Conservation (phyloP, 1,284 basidiomycete genomes). For the Leccinum variabile region DNA sequence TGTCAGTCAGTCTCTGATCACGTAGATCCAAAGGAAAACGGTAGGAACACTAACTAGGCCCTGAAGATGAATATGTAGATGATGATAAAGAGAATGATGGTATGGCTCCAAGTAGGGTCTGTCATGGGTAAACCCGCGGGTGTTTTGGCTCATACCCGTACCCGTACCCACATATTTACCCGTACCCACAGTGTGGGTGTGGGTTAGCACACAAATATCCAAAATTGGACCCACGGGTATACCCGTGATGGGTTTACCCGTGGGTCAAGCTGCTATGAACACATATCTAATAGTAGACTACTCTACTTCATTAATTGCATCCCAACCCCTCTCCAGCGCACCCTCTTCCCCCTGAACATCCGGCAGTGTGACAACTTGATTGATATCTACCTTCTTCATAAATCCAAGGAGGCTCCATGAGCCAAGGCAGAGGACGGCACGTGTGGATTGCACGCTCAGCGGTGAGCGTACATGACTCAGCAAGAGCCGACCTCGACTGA, state of each 20-base stretch:
- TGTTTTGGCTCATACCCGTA: neutral
- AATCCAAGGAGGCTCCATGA: conserved; percentile 28
- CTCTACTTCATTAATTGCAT: neutral
- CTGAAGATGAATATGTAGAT: too few species aligned
- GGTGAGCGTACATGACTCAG: conserved; percentile 29
- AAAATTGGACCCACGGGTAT: neutral
- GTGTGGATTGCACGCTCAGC: conserved; percentile 24
- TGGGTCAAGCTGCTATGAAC: neutral
- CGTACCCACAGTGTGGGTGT: neutral
- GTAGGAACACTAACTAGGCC: too few species aligned
- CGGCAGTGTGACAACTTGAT: conserved; percentile 3
- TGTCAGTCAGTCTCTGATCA: too few species aligned
- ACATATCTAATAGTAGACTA: neutral
- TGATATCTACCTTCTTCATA: conserved; percentile 26
- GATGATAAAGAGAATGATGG: too few species aligned
- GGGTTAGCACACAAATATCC: neutral
- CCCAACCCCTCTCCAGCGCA: neutral
- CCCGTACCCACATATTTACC: neutral
- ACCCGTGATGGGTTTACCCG: neutral
- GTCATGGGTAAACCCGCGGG: neutral
- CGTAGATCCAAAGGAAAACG: too few species aligned
- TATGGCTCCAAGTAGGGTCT: neutral
- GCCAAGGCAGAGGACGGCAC: conserved; percentile 31
- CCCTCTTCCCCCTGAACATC: conserved; percentile 6
- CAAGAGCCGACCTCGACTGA: conserved; percentile 25